A percentile compares a stretch with the other conserved stretches of the same genome.
Evolutionary conservation across 139 green algal species (phyloP).

Genomic region (Chlorella sp.): DNA sequence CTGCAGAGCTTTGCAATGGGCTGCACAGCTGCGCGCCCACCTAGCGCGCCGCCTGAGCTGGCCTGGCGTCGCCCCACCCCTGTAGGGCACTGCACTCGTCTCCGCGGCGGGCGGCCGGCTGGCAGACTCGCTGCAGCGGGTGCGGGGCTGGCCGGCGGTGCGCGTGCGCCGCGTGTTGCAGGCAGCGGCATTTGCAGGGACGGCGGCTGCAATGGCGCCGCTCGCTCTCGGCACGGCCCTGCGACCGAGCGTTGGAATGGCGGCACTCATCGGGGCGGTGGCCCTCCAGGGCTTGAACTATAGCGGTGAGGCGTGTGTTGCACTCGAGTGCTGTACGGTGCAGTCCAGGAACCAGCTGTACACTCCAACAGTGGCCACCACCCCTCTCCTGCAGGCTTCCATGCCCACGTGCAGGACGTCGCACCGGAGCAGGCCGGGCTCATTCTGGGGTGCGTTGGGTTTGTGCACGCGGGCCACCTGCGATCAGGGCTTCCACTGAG

Average conservation of each 20-base stretch:
- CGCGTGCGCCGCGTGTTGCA: constrained; percentile 56
- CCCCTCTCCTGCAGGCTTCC: constrained; percentile 43
- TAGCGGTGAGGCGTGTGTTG: too few relatives aligned
- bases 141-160: constrained; percentile 21
- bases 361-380: too few relatives aligned
- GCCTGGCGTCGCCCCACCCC: not conserved
- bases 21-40: not conserved
- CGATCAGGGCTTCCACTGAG: too few relatives aligned
- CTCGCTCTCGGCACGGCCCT: constrained; percentile 31
- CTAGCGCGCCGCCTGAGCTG: not conserved
- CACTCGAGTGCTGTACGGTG: too few relatives aligned
- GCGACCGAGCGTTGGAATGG: not conserved
- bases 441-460: not conserved
- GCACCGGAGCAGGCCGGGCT: constrained; percentile 43
- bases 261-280: constrained; percentile 27
- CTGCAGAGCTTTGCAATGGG: not conserved
- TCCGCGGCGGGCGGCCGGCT: constrained; percentile 24
- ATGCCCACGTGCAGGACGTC: constrained; percentile 73
- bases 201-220: constrained; percentile 43
- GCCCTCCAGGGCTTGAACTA: constrained; percentile 66
- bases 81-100: constrained; percentile 29
- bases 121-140: constrained; percentile 38
- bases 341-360: not conserved
- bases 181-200: constrained; percentile 23
- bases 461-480: too few relatives aligned